Percentiles rank a stretch among this genome's conserved stretches.
These are phyloP conservation scores for Boletellus sp. DNA, from an alignment of 768 basidiomycete genomes.

Conservation along the genomic window DNA sequence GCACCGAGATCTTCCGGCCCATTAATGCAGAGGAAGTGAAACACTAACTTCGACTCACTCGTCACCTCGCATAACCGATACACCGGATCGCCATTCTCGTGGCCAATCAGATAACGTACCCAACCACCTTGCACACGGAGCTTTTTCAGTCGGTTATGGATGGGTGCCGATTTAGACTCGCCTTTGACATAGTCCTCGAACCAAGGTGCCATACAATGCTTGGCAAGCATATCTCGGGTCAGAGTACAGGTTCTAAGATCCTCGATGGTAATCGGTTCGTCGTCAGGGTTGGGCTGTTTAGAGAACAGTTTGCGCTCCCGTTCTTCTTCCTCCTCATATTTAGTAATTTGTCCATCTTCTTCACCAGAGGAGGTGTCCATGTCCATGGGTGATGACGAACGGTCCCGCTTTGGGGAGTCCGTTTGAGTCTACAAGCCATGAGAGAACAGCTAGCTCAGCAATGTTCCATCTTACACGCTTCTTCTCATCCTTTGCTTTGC, in stretches of 20 bases:
- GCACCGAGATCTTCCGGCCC: conserved; percentile 45
- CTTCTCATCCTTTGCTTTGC: conserved; percentile 87
- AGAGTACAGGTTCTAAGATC: conserved; percentile 64
- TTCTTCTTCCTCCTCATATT: conserved; percentile 71
- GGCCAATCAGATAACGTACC: conserved; percentile 81
- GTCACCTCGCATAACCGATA: conserved; percentile 83
- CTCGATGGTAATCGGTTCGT: conserved; percentile 47
- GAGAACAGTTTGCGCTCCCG: conserved; percentile 50
- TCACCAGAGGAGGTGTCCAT: conserved; percentile 81
- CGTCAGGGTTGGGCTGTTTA: conserved; percentile 38
- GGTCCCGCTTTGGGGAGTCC: conserved; percentile 62
- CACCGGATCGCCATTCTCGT: conserved; percentile 51
- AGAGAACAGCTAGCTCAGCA: conserved; percentile 2
- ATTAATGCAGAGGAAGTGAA: conserved; percentile 1
- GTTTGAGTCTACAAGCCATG: conserved; percentile 38
- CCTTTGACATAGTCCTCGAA: conserved; percentile 84
- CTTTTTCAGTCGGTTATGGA: conserved; percentile 10
- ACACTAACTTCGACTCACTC: conserved; percentile 46
- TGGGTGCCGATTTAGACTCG: conserved; percentile 25
- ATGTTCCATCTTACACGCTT: conserved; percentile 55
- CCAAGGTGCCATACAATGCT: conserved; percentile 71
- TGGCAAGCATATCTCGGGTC: conserved; percentile 67
- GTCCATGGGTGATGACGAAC: conserved; percentile 78
- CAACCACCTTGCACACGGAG: conserved; percentile 56
- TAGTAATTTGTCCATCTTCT: conserved; percentile 72